Conservation (phyloP, 2,329 filamentous ascomycete species). For the Colletotrichum sp. region DNA sequence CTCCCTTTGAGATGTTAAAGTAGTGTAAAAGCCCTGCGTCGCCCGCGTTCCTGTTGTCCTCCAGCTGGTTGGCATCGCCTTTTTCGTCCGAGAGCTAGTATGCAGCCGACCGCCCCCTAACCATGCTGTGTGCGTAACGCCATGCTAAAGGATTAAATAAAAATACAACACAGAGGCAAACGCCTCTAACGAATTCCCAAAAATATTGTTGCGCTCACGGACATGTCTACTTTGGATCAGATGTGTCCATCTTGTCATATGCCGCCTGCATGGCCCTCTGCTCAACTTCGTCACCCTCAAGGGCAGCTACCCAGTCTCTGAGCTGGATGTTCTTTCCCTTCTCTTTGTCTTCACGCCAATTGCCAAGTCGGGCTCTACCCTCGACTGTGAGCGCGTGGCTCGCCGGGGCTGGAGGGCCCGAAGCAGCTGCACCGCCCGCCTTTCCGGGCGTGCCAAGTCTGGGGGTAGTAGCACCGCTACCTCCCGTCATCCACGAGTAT, state of each 20-base stretch:
- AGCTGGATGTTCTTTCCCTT: constrained; percentile 83
- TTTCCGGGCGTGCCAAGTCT: constrained; percentile 40
- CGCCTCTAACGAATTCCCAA: not conserved
- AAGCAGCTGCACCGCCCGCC: constrained; percentile 35
- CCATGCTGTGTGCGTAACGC: constrained; percentile 30
- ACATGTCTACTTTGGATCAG: constrained; percentile 41
- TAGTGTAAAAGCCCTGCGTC: not conserved
- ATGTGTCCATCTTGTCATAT: constrained; percentile 57
- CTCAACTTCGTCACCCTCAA: constrained; percentile 80
- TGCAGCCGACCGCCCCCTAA: constrained; percentile 7
- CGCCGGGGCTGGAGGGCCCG: constrained; percentile 32
- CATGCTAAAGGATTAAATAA: constrained; percentile 38
- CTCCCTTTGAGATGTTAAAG: not conserved
- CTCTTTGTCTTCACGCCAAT: constrained; percentile 78
- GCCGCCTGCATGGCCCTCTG: constrained; percentile 64
- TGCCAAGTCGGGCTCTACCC: constrained; percentile 69
- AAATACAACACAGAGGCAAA: constrained; percentile 24
- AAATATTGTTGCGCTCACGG: not conserved
- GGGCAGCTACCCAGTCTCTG: constrained; percentile 78
- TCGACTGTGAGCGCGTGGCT: constrained; percentile 56
- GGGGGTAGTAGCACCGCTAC: constrained; percentile 59
- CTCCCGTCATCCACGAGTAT: constrained; percentile 77
- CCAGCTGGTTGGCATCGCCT: not conserved
- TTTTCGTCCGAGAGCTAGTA: not conserved
- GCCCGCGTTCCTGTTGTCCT: not conserved